Percentiles rank a stretch among this genome's conserved stretches.
Evolutionary conservation across 2,329 filamentous ascomycete species (phyloP).

Genomic region (Lasiodiplodia sp.): DNA sequence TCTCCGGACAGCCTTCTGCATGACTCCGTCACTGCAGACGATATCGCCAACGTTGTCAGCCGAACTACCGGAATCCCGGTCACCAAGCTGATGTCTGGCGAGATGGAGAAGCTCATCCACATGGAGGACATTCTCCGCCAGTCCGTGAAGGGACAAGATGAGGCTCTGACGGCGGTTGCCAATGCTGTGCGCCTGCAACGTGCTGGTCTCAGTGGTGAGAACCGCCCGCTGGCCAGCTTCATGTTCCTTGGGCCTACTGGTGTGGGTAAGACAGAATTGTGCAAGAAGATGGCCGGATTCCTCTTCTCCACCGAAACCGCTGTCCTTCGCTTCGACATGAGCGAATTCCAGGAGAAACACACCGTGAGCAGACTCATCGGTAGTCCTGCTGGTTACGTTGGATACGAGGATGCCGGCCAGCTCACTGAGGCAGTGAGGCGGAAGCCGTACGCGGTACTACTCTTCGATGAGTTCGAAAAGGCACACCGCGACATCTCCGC

Average conservation of each 20-base stretch:
- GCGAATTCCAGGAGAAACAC: constrained; percentile 96
- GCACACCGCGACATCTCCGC: constrained; percentile 94
- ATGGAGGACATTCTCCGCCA: constrained; percentile 92
- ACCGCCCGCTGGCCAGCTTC: constrained; percentile 89
- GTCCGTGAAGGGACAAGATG: constrained; percentile 90
- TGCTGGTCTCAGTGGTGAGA: constrained; percentile 89
- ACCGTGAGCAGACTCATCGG: constrained; percentile 93
- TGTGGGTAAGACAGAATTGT: constrained; percentile 96
- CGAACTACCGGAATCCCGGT: constrained; percentile 92
- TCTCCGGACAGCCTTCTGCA: constrained; percentile 73
- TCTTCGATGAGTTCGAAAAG: constrained; percentile 98
- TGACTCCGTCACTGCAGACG: constrained; percentile 92
- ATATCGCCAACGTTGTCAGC: constrained; percentile 91
- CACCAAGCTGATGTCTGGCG: constrained; percentile 88
- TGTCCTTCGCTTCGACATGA: constrained; percentile 96
- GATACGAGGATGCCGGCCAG: constrained; percentile 96
- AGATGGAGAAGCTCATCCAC: constrained; percentile 91
- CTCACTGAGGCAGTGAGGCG: constrained; percentile 92
- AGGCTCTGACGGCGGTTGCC: constrained; percentile 87
- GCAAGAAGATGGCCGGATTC: constrained; percentile 93
- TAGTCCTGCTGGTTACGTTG: constrained; percentile 91
- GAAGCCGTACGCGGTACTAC: constrained; percentile 91
- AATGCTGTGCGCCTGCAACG: constrained; percentile 94
- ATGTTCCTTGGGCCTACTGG: constrained; percentile 98
- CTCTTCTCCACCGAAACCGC: constrained; percentile 91